Evolutionary conservation across 768 basidiomycete species (phyloP), one percentile per base, ranked within the genome.

Genomic region (Leccinellum luteum): DNA sequence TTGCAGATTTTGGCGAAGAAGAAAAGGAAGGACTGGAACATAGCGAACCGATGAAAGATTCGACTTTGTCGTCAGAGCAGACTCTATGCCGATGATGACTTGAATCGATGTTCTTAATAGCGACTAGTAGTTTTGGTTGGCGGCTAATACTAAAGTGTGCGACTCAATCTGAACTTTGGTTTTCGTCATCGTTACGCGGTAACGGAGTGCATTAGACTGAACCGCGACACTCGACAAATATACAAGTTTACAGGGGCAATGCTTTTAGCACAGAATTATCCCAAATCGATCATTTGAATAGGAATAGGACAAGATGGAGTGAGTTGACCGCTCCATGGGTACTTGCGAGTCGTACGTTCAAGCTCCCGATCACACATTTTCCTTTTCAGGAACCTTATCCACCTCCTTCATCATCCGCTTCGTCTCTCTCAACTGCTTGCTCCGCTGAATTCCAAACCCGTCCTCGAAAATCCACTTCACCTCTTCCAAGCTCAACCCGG

Each of bases 401-500:
- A 14, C 31, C 35, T 2, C 23, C 44, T 31, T 53, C 25, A 64
- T 60, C 5, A 38, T 56, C 17, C 41, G 50, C 47, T 73, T 73
- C 48, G 60, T 67, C 54, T 71, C 67, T 69, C 68, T 74, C 54
- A 82, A 69, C 60, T 75, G 74, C 60, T 58, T 70, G 64, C 86
- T 85, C 69, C 83, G 84, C 54, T 67, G 69, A 55, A 89, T 81
- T 31, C 86, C 87, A 70, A 87, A 88, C 43, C 86, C 85, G 55
- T 79, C 66, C 63, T 74, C 76, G 67, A 89, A 89, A 45, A 89
- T 75, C 74, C 79, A 72, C 65, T 74, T 78, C 9, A 87, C 85
- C 68, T 87, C 86, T 62, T 88, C 87, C 59, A 88, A 72, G 63
- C 85, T 85, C 50, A 89, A 70, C 41, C 87, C 89, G 1, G 86